Evolutionary conservation across 805 yeast species (phyloP), one percentile per base, ranked within the genome.

Genomic region (Pichia deserticola): DNA sequence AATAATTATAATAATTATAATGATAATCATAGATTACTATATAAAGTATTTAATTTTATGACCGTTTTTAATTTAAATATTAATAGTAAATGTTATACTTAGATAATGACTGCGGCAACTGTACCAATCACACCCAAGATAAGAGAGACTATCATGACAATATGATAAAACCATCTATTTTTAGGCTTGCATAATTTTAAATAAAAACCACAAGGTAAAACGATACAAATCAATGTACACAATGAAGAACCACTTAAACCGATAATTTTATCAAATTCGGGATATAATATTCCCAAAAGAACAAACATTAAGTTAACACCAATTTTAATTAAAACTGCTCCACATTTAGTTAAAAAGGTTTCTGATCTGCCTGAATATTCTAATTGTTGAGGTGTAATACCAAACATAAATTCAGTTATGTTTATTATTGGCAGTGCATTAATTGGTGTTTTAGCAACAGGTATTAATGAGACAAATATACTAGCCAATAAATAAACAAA

Each of bases 231-330:
- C 11, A 82, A 68, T 60, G 88, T 85, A 59, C 96, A 87, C 48
- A 89, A 71, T 1, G 90, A 85, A 10, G 95, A 83, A 32, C 97
- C 97, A 59, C 87, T 69, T 42, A 89, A 78, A 7, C 96, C 93
- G 55, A 89, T 83, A 51, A 89, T 77, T 57, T 80, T 79, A 64
- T 89, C 97, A 62, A 89, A 89, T 50, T 84, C 88, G 3, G 96
- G 96, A 63, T 86, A 81, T 13, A 80, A 50, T 40, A 88, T 79
- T 0, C 96, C 84, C 47, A 86, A 70, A 13, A 72, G 47, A 27
- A 87, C 86, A 58, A 89, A 81, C 48, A 76, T 51, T 1, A 77
- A 71, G 60, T 86, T 86, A 36, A 86, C 89, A 2, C 68, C 54
- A 28, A 81, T 49, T 44, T 76, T 73, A 46, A 77, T 71, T 15